Evolutionary conservation across 2,329 filamentous ascomycete species (phyloP).

Genomic region (Aspergillus japonicus): DNA sequence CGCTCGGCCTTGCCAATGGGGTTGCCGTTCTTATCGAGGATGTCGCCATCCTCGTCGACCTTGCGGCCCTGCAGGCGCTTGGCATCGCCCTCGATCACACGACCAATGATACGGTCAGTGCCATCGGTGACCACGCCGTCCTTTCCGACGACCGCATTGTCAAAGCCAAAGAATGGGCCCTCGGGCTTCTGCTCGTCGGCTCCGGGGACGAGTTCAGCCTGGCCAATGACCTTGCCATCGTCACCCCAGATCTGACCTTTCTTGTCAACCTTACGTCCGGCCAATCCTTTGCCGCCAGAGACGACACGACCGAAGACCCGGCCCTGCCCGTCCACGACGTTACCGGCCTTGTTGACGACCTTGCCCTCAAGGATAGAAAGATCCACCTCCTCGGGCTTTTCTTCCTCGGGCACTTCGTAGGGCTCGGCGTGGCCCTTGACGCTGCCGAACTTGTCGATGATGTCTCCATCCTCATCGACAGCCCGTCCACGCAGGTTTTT

Average conservation of each 20-base stretch:
- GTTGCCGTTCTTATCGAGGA: slow-evolving; percentile 67
- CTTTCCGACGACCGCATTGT: slow-evolving; percentile 56
- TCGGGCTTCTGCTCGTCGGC: slow-evolving; percentile 50
- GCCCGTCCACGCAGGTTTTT: slow-evolving; percentile 70
- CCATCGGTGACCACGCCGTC: slow-evolving; percentile 56
- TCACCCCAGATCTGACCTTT: slow-evolving; percentile 65
- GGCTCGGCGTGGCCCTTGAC: slow-evolving; percentile 60
- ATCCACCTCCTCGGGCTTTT: slow-evolving; percentile 50
- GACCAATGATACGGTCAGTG: slow-evolving; percentile 46
- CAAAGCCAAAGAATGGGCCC: slow-evolving; percentile 61
- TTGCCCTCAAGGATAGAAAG: slow-evolving; percentile 61
- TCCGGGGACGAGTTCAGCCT: slow-evolving; percentile 57
- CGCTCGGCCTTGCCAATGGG: slow-evolving; percentile 66
- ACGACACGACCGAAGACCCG: slow-evolving; percentile 57
- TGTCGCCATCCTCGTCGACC: slow-evolving; percentile 68
- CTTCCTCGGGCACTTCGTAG: slow-evolving; percentile 51
- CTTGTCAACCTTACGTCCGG: slow-evolving; percentile 62
- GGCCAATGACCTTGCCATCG: slow-evolving; percentile 60
- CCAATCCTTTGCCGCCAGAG: slow-evolving; percentile 57
- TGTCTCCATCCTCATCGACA: slow-evolving; percentile 80
- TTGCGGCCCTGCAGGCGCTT: slow-evolving; percentile 64
- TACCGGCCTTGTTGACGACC: slow-evolving; percentile 63
- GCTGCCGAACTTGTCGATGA: slow-evolving; percentile 72
- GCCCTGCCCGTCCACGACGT: slow-evolving; percentile 61
- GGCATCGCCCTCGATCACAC: slow-evolving; percentile 62